Percentiles rank a stretch among this genome's conserved stretches.
Evolutionary conservation across 1,139 yeast species (phyloP).

Genomic region (Debaryomycetaceae sp.): DNA sequence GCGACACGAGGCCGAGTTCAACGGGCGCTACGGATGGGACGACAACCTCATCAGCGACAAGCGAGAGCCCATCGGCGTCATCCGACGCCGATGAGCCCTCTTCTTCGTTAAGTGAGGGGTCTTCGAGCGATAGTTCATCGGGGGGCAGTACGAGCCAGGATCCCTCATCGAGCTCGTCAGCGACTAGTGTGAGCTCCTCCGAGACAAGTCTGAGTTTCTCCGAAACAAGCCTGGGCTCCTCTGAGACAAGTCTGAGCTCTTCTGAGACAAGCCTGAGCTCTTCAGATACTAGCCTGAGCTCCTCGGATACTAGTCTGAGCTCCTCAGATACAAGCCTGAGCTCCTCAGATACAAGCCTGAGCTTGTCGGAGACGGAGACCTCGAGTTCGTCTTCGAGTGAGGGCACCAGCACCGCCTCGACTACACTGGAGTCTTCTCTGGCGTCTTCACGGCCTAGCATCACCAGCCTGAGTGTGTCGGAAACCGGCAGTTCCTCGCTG

Average conservation of each 20-base stretch:
- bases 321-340: constrained; percentile 3
- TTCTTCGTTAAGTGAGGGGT: neutral
- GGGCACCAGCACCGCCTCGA: neutral
- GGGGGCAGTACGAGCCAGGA: neutral
- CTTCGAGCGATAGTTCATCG: neutral
- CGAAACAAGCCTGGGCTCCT: neutral
- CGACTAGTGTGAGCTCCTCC: neutral
- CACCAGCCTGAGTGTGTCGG: neutral
- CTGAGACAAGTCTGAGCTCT: neutral
- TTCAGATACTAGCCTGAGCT: constrained; percentile 1
- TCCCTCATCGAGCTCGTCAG: neutral
- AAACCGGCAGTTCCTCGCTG: neutral
- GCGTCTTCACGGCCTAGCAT: neutral
- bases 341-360: constrained; percentile 1
- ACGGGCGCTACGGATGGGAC: neutral
- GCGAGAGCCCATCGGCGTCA: constrained; percentile 6
- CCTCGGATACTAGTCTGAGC: constrained; percentile 3
- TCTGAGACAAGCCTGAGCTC: constrained; percentile 5
- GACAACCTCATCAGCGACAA: neutral
- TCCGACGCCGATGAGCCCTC: neutral
- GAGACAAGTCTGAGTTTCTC: neutral
- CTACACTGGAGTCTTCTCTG: neutral
- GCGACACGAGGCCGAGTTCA: too few relatives aligned
- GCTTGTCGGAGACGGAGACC: neutral
- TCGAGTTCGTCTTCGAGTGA: neutral